These are phyloP conservation scores for Alternaria gansuensis DNA, from an alignment of 2,329 filamentous ascomycete genomes.

Conservation along the genomic window DNA sequence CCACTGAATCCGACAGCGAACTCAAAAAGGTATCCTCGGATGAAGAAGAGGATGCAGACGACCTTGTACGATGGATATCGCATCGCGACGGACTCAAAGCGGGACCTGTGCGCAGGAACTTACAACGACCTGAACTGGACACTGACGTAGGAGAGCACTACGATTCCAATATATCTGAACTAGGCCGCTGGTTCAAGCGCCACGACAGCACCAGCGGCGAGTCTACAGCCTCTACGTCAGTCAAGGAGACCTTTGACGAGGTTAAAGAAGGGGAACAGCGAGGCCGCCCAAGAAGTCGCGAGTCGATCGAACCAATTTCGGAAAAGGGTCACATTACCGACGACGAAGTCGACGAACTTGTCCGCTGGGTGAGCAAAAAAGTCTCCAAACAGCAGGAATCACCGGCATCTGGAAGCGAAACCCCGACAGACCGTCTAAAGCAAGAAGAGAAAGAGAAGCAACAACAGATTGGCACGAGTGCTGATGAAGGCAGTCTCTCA, in stretches of 20 bases:
- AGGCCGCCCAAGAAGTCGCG: slow-evolving; percentile 25
- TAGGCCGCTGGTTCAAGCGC: slow-evolving; percentile 33
- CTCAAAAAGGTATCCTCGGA: slow-evolving; percentile 20
- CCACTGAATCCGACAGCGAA: slow-evolving; percentile 45
- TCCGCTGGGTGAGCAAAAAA: slow-evolving; percentile 38
- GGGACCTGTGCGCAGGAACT: slow-evolving; percentile 31
- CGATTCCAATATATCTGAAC: slow-evolving; percentile 38
- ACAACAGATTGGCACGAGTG: slow-evolving; percentile 31
- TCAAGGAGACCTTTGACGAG: slow-evolving; percentile 10
- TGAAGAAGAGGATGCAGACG: slow-evolving; percentile 34
- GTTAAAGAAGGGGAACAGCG: slow-evolving; percentile 14
- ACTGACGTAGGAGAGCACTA: slow-evolving; percentile 19
- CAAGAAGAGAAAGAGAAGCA: slow-evolving; percentile 27
- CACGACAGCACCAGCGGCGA: slow-evolving; percentile 40
- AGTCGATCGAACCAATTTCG: slow-evolving; percentile 12
- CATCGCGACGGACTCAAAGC: slow-evolving; percentile 34
- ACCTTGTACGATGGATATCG: slow-evolving; percentile 39
- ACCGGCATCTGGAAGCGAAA: slow-evolving; percentile 1
- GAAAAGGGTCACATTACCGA: slow-evolving; percentile 27
- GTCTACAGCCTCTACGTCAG: slow-evolving; percentile 20
- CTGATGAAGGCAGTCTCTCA: slow-evolving; percentile 30
- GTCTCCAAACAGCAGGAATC: slow-evolving; percentile 22
- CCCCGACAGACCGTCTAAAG: slow-evolving; percentile 1
- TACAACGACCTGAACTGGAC: slow-evolving; percentile 20
- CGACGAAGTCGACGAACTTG: slow-evolving; percentile 39